Percentiles rank a stretch among this genome's conserved stretches.
Conservation (phyloP, 2,329 filamentous ascomycete genomes). For the Arthrinium phaeospermum region DNA sequence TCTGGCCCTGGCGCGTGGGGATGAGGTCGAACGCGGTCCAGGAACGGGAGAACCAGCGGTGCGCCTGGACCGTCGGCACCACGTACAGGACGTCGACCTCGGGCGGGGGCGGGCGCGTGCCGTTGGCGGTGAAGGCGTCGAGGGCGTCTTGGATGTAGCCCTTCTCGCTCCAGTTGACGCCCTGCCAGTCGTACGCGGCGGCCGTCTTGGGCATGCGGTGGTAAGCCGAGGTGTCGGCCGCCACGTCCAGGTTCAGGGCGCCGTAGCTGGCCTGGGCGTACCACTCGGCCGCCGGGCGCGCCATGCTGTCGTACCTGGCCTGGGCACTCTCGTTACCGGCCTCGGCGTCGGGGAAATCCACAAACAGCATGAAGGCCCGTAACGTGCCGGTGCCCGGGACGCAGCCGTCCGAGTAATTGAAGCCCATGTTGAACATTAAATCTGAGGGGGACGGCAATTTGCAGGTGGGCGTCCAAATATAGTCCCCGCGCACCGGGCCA, state of each 20-base stretch:
- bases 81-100: slow-evolving; percentile 36
- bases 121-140: background rate
- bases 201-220: slow-evolving; percentile 34
- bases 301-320: slow-evolving; percentile 31
- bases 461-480: background rate
- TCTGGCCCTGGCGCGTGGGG: slow-evolving; percentile 27
- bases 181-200: slow-evolving; percentile 33
- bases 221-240: slow-evolving; percentile 33
- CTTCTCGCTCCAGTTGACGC: background rate
- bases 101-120: background rate
- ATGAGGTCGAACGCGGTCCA: slow-evolving; percentile 34
- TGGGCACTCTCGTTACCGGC: slow-evolving; percentile 30
- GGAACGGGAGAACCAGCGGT: slow-evolving; percentile 34
- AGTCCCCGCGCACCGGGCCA: background rate
- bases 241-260: slow-evolving; percentile 27
- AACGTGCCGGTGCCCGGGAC: background rate
- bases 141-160: background rate
- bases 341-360: slow-evolving; percentile 40
- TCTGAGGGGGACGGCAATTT: background rate
- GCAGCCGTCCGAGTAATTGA: background rate
- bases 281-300: slow-evolving; percentile 34
- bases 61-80: slow-evolving; percentile 35
- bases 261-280: slow-evolving; percentile 32
- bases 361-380: slow-evolving; percentile 29
- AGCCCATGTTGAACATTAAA: background rate